Conservation (phyloP, 148 eudicot genomes). For the Camellia lanceoleosa region DNA sequence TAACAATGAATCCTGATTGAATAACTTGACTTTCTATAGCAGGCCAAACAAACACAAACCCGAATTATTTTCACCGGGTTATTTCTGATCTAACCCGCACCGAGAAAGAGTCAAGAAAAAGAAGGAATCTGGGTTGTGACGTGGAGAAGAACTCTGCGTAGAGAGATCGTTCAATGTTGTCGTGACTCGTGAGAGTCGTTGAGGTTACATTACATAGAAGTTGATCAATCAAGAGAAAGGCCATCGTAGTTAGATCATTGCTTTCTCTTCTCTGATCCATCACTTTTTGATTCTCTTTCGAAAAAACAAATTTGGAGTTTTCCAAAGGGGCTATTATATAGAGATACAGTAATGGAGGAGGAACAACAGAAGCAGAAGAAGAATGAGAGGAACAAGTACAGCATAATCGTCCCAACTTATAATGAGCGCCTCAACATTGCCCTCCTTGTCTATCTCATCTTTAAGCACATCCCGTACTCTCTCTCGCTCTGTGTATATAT, state of each 20-base stretch:
- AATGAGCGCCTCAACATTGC: conserved; percentile 91
- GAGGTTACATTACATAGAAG: too few species aligned
- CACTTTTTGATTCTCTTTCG: too few species aligned
- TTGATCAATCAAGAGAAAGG: too few species aligned
- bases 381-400: conserved; percentile 43
- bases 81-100: neutral
- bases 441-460: conserved; percentile 65
- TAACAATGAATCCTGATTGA: too few species aligned
- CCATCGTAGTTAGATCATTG: too few species aligned
- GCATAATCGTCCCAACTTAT: conserved; percentile 79
- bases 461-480: conserved; percentile 63
- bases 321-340: too few species aligned
- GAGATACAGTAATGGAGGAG: conserved; percentile 24
- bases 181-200: too few species aligned
- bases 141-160: too few species aligned
- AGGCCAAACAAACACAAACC: neutral
- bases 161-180: too few species aligned
- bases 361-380: conserved; percentile 18
- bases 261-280: neutral
- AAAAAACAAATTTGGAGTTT: neutral
- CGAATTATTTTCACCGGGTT: neutral
- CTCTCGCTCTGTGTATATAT: neutral
- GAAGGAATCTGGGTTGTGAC: too few species aligned
- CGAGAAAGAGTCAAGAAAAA: neutral
- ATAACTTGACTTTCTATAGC: too few species aligned